Evolutionary conservation across 164 flowering plant species (phyloP).

Genomic region (Stephania yunnanensis): DNA sequence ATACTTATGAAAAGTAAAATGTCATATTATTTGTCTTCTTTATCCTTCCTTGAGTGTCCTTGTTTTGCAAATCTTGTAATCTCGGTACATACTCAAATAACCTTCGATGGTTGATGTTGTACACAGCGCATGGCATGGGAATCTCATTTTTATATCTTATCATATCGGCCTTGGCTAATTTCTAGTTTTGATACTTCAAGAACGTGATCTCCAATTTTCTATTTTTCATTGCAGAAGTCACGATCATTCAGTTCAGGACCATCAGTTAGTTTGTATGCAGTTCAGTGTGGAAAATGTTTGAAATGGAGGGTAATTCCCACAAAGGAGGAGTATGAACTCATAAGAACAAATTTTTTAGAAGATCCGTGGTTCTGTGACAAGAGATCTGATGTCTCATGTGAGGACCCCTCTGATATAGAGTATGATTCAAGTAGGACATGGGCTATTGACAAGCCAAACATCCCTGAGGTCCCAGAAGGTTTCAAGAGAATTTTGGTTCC

Average conservation of each 20-base stretch:
- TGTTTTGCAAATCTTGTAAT: too few species aligned
- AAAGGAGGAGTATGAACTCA: constrained; percentile 64
- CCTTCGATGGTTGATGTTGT: too few species aligned
- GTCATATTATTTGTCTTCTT: too few species aligned
- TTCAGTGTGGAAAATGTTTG: constrained; percentile 61
- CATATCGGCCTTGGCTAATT: too few species aligned
- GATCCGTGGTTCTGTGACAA: constrained; percentile 50
- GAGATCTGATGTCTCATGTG: constrained; percentile 49
- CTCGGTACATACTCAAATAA: too few species aligned
- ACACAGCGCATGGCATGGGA: too few species aligned
- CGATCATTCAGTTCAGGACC: neutral
- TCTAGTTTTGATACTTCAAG: neutral
- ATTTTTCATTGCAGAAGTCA: constrained; percentile 14
- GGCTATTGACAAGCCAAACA: constrained; percentile 69
- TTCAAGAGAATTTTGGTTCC: constrained; percentile 53
- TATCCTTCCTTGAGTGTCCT: too few species aligned
- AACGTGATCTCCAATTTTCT: neutral
- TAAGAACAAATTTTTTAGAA: constrained; percentile 45
- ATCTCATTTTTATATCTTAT: too few species aligned
- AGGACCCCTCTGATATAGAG: constrained; percentile 68
- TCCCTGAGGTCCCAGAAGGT: constrained; percentile 69
- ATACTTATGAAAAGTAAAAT: too few species aligned
- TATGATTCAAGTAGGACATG: constrained; percentile 57
- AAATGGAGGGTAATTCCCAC: constrained; percentile 74
- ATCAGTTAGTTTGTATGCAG: constrained; percentile 38